A percentile compares a stretch with the other conserved stretches of the same genome.
These are phyloP conservation scores for Colletotrichum theobromicola DNA, from an alignment of 2,329 filamentous ascomycete species.

Conservation along the genomic window DNA sequence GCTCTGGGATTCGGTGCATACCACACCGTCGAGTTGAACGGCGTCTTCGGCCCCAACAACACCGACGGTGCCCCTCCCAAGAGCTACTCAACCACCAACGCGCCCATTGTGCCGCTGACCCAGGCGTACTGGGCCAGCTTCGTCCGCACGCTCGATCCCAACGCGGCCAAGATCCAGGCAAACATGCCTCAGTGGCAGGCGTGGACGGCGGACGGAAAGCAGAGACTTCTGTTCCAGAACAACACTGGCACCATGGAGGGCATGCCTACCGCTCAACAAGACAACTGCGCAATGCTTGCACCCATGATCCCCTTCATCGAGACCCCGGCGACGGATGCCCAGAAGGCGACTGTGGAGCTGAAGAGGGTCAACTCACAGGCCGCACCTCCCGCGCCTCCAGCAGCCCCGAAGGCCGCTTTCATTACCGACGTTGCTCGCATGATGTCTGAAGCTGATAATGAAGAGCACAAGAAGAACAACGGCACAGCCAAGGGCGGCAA, in stretches of 20 bases:
- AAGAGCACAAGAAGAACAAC: neutral
- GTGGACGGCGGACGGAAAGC: constrained; percentile 27
- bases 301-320: constrained; percentile 28
- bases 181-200: constrained; percentile 58
- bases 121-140: constrained; percentile 81
- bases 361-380: neutral
- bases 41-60: constrained; percentile 70
- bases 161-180: constrained; percentile 48
- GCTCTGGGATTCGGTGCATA: constrained; percentile 64
- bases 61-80: constrained; percentile 51
- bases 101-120: constrained; percentile 61
- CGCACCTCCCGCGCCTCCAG: neutral
- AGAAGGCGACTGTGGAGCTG: constrained; percentile 22
- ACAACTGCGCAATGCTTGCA: constrained; percentile 28
- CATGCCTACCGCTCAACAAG: constrained; percentile 21
- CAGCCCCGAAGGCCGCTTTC: neutral
- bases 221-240: constrained; percentile 49
- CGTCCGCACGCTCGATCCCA: constrained; percentile 70
- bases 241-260: constrained; percentile 47
- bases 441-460: neutral
- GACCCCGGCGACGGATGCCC: constrained; percentile 6
- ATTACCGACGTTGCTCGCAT: neutral
- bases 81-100: constrained; percentile 64
- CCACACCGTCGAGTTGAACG: constrained; percentile 70
- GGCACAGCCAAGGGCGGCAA: neutral